These are phyloP conservation scores for Ceratobasidium sp. DNA, from an alignment of 1,284 basidiomycete genomes.

Conservation along the genomic window DNA sequence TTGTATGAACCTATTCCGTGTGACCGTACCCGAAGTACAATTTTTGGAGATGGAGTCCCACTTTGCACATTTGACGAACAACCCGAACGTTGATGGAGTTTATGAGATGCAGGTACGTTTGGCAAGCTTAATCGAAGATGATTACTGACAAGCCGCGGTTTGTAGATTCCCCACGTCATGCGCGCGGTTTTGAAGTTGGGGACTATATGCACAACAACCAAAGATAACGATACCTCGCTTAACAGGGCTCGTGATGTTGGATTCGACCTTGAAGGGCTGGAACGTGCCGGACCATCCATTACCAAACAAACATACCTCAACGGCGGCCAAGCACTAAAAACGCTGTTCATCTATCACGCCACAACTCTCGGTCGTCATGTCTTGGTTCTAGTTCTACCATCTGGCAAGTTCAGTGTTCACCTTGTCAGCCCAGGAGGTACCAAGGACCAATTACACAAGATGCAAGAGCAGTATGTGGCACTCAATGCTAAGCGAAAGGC, in stretches of 20 bases:
- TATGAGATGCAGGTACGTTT: conserved; percentile 85
- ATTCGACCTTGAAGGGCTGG: conserved; percentile 86
- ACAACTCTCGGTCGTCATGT: conserved; percentile 81
- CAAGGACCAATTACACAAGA: conserved; percentile 80
- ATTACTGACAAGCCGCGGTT: neutral
- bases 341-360: conserved; percentile 88
- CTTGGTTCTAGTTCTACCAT: conserved; percentile 87
- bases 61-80: conserved; percentile 91
- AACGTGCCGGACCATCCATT: conserved; percentile 64
- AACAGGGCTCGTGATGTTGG: conserved; percentile 85
- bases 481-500: conserved; percentile 54
- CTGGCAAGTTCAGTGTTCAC: conserved; percentile 78
- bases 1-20: conserved; percentile 81
- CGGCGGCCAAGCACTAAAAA: conserved; percentile 75
- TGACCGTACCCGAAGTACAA: conserved; percentile 83
- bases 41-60: conserved; percentile 88
- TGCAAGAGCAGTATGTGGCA: conserved; percentile 76
- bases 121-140: neutral
- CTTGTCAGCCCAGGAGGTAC: conserved; percentile 89
- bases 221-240: conserved; percentile 70
- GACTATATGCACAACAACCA: conserved; percentile 77
- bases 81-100: conserved; percentile 94
- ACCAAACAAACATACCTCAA: conserved; percentile 79
- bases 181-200: conserved; percentile 88
- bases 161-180: conserved; percentile 81